phyloP scores from a whole-genome alignment of 352 stramenopile genomes.

The Phytophthora agathidicida region DNA sequence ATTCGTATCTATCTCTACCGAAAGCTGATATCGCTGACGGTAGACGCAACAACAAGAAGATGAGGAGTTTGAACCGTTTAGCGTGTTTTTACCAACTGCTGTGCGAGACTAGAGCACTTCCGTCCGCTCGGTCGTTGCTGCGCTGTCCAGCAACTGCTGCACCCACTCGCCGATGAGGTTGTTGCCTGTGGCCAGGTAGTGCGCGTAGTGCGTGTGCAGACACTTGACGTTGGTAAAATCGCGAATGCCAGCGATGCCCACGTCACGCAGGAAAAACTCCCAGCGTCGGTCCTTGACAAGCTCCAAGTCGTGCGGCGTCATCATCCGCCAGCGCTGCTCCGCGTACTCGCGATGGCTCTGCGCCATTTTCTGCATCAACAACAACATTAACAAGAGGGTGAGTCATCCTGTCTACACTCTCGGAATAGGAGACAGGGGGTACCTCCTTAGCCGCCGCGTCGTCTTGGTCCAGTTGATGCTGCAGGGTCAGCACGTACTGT shows the following conservation, averaged over 20 bases:
- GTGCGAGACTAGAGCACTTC: slow-evolving; percentile 29
- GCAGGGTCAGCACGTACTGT: slow-evolving; percentile 50
- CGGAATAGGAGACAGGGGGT: not conserved
- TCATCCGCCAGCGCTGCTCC: slow-evolving; percentile 51
- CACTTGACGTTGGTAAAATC: slow-evolving; percentile 70
- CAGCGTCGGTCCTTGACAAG: slow-evolving; percentile 49
- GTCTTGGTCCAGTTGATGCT: slow-evolving; percentile 43
- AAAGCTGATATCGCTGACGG: slow-evolving; percentile 1
- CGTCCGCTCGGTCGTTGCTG: slow-evolving; percentile 4
- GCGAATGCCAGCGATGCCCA: slow-evolving; percentile 67
- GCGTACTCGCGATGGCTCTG: slow-evolving; percentile 55
- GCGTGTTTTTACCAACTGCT: not conserved
- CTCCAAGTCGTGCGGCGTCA: slow-evolving; percentile 44
- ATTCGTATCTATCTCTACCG: not conserved
- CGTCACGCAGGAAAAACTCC: slow-evolving; percentile 49
- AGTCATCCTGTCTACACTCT: not conserved
- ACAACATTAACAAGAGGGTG: not conserved
- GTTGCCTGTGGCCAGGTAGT: slow-evolving; percentile 58
- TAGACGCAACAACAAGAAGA: slow-evolving; percentile 27
- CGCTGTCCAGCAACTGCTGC: slow-evolving; percentile 51
- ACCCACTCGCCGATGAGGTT: slow-evolving; percentile 71
- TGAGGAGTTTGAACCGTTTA: slow-evolving; percentile 24
- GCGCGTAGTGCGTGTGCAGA: slow-evolving; percentile 77
- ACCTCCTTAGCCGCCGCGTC: slow-evolving; percentile 45
- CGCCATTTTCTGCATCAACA: slow-evolving; percentile 44